Conservation (phyloP, 108 stramenopile genomes). For the Aureococcus anophagefferens region DNA sequence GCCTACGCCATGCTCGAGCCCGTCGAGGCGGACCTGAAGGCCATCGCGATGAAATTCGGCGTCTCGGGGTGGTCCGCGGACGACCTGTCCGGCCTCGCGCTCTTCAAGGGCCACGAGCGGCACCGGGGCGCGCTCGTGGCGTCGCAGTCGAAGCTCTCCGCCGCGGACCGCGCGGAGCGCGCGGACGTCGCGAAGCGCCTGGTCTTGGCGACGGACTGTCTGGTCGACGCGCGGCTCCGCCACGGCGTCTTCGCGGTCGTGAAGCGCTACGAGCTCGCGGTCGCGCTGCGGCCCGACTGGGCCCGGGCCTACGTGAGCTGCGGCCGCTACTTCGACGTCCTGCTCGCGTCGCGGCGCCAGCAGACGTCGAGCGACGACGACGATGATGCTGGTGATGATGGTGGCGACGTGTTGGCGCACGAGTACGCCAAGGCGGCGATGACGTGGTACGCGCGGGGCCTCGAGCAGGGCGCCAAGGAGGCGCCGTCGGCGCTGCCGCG, state of each 20-base stretch:
- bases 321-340: neutral
- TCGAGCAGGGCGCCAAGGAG: conserved; percentile 60
- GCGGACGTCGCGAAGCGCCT: conserved; percentile 38
- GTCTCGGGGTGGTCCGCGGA: no score
- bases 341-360: neutral
- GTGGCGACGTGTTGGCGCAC: neutral
- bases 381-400: neutral
- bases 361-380: neutral
- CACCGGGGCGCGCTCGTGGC: no score
- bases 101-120: no score
- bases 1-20: neutral
- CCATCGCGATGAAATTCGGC: no score
- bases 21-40: neutral
- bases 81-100: no score
- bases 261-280: conserved; percentile 49
- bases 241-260: conserved; percentile 57
- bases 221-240: conserved; percentile 58
- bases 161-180: neutral
- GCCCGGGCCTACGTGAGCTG: conserved; percentile 17
- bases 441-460: conserved; percentile 51
- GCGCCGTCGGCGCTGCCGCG: conserved; percentile 75
- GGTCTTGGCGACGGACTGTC: conserved; percentile 65
- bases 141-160: neutral
- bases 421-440: conserved; percentile 28
- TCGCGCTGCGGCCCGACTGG: conserved; percentile 57